A percentile compares a stretch with the other conserved stretches of the same genome.
Conservation (phyloP, 257 asterid genomes). For the Jacaranda copaia region DNA sequence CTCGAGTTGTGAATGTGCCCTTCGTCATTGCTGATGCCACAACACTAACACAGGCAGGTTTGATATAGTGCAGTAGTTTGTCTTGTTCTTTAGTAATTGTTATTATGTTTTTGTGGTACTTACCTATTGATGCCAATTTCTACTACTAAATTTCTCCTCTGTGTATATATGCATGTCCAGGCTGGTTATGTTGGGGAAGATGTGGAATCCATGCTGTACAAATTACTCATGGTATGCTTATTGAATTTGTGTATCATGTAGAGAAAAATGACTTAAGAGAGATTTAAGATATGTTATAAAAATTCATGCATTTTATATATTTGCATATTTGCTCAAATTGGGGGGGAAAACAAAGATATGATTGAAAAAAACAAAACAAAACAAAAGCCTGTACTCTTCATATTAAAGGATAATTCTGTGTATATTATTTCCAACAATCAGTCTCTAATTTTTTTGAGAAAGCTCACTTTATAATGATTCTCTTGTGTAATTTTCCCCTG, state of each 20-base stretch:
- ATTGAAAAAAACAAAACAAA: neutral
- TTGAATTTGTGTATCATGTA: constrained; percentile 28
- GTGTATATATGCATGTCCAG: constrained; percentile 48
- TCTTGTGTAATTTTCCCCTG: neutral
- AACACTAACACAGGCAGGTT: constrained; percentile 94
- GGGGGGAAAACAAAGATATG: neutral
- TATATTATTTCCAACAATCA: neutral
- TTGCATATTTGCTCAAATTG: neutral
- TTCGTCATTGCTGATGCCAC: constrained; percentile 94
- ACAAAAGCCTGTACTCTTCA: too few species aligned
- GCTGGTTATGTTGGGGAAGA: constrained; percentile 99
- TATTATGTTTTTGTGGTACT: constrained; percentile 25
- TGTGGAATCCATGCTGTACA: constrained; percentile 85
- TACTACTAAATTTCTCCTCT: constrained; percentile 23
- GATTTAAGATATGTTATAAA: constrained; percentile 25
- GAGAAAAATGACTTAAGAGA: neutral
- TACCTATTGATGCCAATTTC: constrained; percentile 2
- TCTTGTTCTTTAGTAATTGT: constrained; percentile 26
- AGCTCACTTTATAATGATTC: constrained; percentile 1
- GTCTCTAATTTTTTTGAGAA: constrained; percentile 5
- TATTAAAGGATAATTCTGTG: too few species aligned
- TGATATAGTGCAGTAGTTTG: constrained; percentile 47
- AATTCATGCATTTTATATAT: neutral
- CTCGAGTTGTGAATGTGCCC: constrained; percentile 92
- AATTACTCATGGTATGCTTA: constrained; percentile 74